Evolutionary conservation across 2,329 filamentous ascomycete genomes (phyloP), one percentile per base, ranked within the genome.

Genomic region (Ascochyta rabiei): DNA sequence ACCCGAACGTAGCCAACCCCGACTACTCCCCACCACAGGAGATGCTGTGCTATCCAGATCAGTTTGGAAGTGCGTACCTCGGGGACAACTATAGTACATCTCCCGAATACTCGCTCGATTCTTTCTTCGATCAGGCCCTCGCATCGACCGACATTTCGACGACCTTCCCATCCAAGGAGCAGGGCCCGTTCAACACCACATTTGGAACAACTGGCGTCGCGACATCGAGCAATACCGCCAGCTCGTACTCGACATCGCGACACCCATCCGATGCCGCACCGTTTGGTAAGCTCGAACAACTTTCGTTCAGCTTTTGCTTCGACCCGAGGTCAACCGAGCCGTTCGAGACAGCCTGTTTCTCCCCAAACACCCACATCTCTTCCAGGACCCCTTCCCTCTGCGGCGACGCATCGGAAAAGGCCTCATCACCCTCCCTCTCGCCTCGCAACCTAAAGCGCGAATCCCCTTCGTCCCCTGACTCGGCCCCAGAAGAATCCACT

Each of bases 301-400:
- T 63, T 40, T 48, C 62, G 30, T 50, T 56, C 33, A 52, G 58
- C 48, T 63, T 64, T 53, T 53, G 65, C 7, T 63, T 67, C 44
- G 59, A 66, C 38, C 57, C 57, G 21, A 54, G 56, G 21, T 51
- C 52, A 37, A 40, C 53, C 26, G 53, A 60, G 50, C 34, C 57
- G 34, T 55, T 60, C 41, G 57, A 64, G 43, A 45, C 54, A 28
- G 59, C 52, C 42, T 58, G 59, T 18, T 57, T 65, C 40, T 67
- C 62, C 33, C 64, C 61, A 38, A 38, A 44, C 19, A 63, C 59
- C 4, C 55, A 58, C 13, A 39, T 55, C 9, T 56, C 59, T 30
- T 74, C 72, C 21, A 65, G 64, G 43, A 70, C 69, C 6, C 69
- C 71, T 15, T 73, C 72, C n/a, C 64, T 71, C 44, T 71, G 69